Evolutionary conservation across 768 basidiomycete species (phyloP), one percentile per base, ranked within the genome.

Genomic region (Pulveroboletus sp.): DNA sequence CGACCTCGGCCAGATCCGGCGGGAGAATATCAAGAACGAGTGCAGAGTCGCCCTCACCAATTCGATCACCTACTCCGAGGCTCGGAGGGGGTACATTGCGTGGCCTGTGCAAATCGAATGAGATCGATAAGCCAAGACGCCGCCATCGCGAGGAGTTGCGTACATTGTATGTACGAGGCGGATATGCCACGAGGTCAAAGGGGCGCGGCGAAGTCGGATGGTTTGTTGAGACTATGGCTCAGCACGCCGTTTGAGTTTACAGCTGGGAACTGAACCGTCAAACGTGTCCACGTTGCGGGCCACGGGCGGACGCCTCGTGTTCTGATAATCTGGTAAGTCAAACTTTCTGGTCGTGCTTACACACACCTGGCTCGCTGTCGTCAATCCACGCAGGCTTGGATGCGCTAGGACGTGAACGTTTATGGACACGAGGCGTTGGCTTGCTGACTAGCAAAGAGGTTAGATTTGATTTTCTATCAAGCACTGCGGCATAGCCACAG

Each of bases 41-140:
- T 47, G 69, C 75, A 1, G 80, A 81, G 57, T 90, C 88, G 0
- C 88, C 88, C 32, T 83, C 79, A 11, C 84, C 88, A 16, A 87
- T 71, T 25, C 38, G 49, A 48, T 76, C 71, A 16, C 68, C 69
- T n/a, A 58, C 56, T 29, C 68, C 69, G 35, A 68, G 57, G 40
- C 50, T 59, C 29, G 65, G 61, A 24, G 64, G 53, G 44, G 44
- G 32, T 25, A 37, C 47, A n/a, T 51, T 37, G 23, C 55, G 55
- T 47, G 59, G 51, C 63, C 63, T 64, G 45, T 45, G 35, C 33
- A 33, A 50, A 41, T 40, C 17, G 20, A 43, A 13, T 20, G 6
- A 49, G 25, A 40, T 53, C 45, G 34, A 34, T 36, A 37, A 23
- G 39, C 40, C 35, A 38, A 48, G 40, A 45, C 39, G 33, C 40